Percentiles rank a stretch among this genome's conserved stretches.
These are phyloP conservation scores for Nakazawaea pomicola DNA, from an alignment of 805 yeast genomes.

Conservation along the genomic window DNA sequence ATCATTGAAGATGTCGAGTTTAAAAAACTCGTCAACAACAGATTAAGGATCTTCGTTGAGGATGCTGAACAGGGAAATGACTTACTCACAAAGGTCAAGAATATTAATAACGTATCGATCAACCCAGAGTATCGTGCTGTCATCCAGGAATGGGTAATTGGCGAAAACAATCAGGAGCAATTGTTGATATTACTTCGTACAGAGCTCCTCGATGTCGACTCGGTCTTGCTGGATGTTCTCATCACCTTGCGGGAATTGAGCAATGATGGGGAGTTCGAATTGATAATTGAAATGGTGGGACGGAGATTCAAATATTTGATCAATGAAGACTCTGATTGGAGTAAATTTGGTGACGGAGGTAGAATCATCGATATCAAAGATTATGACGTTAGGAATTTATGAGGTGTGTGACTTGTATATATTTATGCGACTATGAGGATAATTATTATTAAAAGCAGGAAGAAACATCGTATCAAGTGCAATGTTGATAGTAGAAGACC, in stretches of 20 bases:
- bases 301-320: background rate
- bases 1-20: conserved; percentile 1
- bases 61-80: conserved; percentile 9
- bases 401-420: background rate
- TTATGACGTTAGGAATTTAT: conserved; percentile 3
- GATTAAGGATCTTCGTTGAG: conserved; percentile 7
- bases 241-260: background rate
- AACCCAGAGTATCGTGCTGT: background rate
- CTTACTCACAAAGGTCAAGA: background rate
- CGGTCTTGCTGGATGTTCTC: background rate
- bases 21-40: conserved; percentile 2
- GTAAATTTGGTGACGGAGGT: background rate
- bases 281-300: conserved; percentile 1
- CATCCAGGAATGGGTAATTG: conserved; percentile 7
- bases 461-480: no score
- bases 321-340: background rate
- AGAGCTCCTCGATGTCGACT: background rate
- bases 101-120: conserved; percentile 1
- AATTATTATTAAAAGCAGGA: no score
- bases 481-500: no score
- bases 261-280: background rate
- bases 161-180: background rate
- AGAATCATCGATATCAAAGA: conserved; percentile 8
- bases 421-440: no score
- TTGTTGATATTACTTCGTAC: background rate